phyloP scores from a whole-genome alignment of 2,329 filamentous ascomycete species.

The Cladosporium sphaerospermum region DNA sequence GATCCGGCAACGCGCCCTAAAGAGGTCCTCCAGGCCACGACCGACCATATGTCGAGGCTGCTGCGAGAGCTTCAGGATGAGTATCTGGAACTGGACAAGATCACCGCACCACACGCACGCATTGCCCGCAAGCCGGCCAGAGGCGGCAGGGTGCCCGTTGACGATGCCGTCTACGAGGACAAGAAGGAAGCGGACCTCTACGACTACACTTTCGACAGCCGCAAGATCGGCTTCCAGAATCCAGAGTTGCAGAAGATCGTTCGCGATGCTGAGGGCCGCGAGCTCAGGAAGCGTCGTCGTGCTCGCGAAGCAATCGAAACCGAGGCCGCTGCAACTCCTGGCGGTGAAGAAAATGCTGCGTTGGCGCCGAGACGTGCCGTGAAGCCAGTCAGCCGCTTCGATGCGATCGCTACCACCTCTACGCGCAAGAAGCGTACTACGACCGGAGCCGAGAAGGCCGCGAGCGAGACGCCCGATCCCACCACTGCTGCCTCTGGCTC shows the following conservation, averaged over 20 bases:
- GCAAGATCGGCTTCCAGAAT: slow-evolving; percentile 49
- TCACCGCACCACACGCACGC: slow-evolving; percentile 46
- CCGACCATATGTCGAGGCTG: slow-evolving; percentile 47
- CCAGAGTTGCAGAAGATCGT: slow-evolving; percentile 49
- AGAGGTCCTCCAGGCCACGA: slow-evolving; percentile 50
- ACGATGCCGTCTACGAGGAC: slow-evolving; percentile 49
- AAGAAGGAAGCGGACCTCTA: slow-evolving; percentile 57
- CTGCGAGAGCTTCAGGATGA: slow-evolving; percentile 54
- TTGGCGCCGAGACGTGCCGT: slow-evolving; percentile 15
- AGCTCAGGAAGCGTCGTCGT: slow-evolving; percentile 41
- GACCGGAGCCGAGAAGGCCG: slow-evolving; percentile 11
- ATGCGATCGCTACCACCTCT: slow-evolving; percentile 20
- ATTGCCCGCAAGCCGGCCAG: slow-evolving; percentile 47
- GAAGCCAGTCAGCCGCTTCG: slow-evolving; percentile 27
- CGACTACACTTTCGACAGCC: slow-evolving; percentile 52
- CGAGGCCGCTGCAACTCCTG: slow-evolving; percentile 1
- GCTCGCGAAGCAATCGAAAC: slow-evolving; percentile 27
- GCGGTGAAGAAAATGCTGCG: slow-evolving; percentile 5
- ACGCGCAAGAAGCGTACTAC: slow-evolving; percentile 20
- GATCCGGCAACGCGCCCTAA: slow-evolving; percentile 39
- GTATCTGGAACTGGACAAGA: slow-evolving; percentile 49
- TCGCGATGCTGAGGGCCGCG: slow-evolving; percentile 40
- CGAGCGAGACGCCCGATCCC: slow-evolving; percentile 20
- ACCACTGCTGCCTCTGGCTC: slow-evolving; percentile 6
- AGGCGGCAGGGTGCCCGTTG: slow-evolving; percentile 41